Percentiles rank a stretch among this genome's conserved stretches.
These are phyloP conservation scores for Aspergillus brunneoviolaceus DNA, from an alignment of 2,329 filamentous ascomycete genomes.

Conservation along the genomic window DNA sequence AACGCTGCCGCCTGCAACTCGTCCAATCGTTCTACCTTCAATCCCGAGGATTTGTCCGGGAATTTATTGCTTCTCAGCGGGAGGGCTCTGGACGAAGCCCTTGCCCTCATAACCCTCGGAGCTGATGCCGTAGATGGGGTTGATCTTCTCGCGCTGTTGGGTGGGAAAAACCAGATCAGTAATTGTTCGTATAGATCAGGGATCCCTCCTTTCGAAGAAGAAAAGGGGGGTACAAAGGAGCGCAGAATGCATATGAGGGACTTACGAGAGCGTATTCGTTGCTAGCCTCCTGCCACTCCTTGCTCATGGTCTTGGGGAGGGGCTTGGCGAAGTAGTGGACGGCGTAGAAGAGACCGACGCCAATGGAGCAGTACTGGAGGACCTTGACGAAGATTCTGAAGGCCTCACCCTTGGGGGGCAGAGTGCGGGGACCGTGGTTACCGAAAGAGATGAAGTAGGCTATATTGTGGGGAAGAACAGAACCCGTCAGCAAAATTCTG, in stretches of 20 bases:
- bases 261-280: constrained; percentile 81
- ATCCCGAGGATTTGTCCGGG: constrained; percentile 20
- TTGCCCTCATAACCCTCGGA: constrained; percentile 75
- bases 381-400: constrained; percentile 76
- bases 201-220: background rate
- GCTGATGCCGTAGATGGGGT: constrained; percentile 81
- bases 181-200: constrained; percentile 2
- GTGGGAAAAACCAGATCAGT: constrained; percentile 19
- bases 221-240: background rate
- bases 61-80: constrained; percentile 41
- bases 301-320: constrained; percentile 82
- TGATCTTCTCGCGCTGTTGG: constrained; percentile 72
- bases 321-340: constrained; percentile 72
- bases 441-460: constrained; percentile 99
- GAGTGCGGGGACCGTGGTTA: constrained; percentile 86
- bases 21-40: constrained; percentile 26
- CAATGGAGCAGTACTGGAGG: constrained; percentile 63
- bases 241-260: too few relatives aligned
- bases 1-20: constrained; percentile 15
- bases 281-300: constrained; percentile 92
- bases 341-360: constrained; percentile 68
- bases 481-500: constrained; percentile 26
- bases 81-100: constrained; percentile 70
- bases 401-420: constrained; percentile 78
- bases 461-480: constrained; percentile 44